Evolutionary conservation across 2,329 filamentous ascomycete species (phyloP).

Genomic region (Aureobasidium mangrovei): DNA sequence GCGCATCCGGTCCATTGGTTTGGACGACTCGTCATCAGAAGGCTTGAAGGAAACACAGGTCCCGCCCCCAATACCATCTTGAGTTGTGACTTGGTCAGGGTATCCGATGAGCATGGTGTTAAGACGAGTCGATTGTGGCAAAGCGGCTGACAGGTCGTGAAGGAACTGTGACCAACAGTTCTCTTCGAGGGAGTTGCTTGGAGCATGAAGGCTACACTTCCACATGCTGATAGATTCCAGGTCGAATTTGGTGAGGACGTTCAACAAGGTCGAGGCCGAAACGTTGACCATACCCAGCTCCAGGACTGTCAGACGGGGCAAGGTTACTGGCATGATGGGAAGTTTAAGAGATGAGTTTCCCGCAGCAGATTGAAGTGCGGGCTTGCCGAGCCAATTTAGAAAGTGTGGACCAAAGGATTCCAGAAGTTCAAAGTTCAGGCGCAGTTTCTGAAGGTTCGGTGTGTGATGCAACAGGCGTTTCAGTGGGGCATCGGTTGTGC

Average conservation of each 20-base stretch:
- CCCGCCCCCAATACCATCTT: neutral
- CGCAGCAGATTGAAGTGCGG: neutral
- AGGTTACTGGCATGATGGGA: conserved; percentile 7
- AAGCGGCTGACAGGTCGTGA: neutral
- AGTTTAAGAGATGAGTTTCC: neutral
- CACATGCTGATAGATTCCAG: conserved; percentile 20
- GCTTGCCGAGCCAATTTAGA: conserved; percentile 3
- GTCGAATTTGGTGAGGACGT: conserved; percentile 18
- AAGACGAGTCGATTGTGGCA: neutral
- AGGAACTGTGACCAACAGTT: conserved; percentile 1
- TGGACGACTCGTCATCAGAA: neutral
- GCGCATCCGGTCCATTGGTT: neutral
- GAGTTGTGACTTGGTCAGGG: neutral
- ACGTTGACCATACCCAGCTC: conserved; percentile 19
- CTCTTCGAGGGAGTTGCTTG: neutral
- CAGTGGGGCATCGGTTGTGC: neutral
- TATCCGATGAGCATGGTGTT: conserved; percentile 3
- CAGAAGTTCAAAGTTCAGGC: conserved; percentile 20
- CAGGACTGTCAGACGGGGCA: conserved; percentile 16
- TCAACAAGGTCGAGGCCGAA: conserved; percentile 9
- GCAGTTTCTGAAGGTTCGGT: conserved; percentile 17
- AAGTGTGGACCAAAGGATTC: conserved; percentile 8
- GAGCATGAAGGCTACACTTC: conserved; percentile 15
- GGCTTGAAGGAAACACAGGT: neutral
- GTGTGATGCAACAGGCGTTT: conserved; percentile 19